Evolutionary conservation across 345 rosid genomes (phyloP).

Genomic region (Hibiscus mutabilis): DNA sequence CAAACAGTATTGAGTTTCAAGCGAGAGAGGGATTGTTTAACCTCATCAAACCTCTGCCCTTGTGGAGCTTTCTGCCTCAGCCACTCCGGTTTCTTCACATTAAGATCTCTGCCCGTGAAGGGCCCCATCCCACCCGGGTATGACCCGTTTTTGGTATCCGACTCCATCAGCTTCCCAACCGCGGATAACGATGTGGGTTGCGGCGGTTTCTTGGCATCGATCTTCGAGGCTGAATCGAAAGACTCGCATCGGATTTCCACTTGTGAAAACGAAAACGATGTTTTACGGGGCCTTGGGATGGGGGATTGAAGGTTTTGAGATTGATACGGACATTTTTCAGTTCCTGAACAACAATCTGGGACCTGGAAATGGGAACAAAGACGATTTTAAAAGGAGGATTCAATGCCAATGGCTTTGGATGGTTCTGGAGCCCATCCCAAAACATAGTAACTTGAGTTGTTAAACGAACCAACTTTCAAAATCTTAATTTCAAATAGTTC

Average conservation of each 20-base stretch:
- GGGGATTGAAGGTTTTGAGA: conserved; percentile 45
- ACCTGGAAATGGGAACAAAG: not conserved
- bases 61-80: conserved; percentile 90
- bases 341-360: not conserved
- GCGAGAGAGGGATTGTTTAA: conserved; percentile 63
- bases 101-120: conserved; percentile 77
- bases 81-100: conserved; percentile 82
- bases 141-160: conserved; percentile 27
- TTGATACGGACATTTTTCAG: conserved; percentile 17
- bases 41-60: conserved; percentile 67
- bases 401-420: no score
- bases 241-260: conserved; percentile 41
- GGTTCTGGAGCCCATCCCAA: no score
- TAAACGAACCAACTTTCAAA: no score
- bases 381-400: no score
- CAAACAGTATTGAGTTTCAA: conserved; percentile 89
- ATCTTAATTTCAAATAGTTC: no score
- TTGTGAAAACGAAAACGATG: not conserved
- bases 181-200: conserved; percentile 18
- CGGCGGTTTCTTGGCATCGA: not conserved
- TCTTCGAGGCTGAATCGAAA: conserved; percentile 18
- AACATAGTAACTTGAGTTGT: no score
- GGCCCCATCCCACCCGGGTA: conserved; percentile 66
- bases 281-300: conserved; percentile 15
- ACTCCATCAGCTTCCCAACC: conserved; percentile 27